Evolutionary conservation across 768 basidiomycete species (phyloP).

Genomic region (Phanerodontia chrysosporium): DNA sequence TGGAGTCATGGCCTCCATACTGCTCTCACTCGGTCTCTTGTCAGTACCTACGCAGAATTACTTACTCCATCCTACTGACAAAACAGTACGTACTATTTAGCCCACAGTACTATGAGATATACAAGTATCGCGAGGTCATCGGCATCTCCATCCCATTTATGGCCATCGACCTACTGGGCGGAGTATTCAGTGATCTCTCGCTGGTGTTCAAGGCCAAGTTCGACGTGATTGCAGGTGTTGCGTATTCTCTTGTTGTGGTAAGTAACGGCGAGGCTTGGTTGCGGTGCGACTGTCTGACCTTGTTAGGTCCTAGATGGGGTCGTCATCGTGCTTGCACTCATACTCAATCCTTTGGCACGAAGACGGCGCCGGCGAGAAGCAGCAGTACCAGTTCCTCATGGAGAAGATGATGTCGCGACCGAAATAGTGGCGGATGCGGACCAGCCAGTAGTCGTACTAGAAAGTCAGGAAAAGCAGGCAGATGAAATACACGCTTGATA

Average conservation of each 20-base stretch:
- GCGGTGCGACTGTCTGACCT: neutral
- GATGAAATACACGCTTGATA: too few species aligned
- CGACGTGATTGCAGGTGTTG: slow-evolving; percentile 57
- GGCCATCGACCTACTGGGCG: slow-evolving; percentile 63
- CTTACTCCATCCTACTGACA: neutral
- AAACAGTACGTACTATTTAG: slow-evolving; percentile 16
- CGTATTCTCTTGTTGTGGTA: slow-evolving; percentile 59
- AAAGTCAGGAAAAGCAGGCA: too few species aligned
- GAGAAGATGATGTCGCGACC: neutral
- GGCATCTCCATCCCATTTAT: slow-evolving; percentile 74
- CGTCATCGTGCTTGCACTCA: slow-evolving; percentile 55
- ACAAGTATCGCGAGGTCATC: slow-evolving; percentile 52
- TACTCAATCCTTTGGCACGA: slow-evolving; percentile 59
- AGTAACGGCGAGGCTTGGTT: neutral
- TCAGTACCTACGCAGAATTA: slow-evolving; percentile 18
- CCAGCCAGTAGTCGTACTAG: neutral
- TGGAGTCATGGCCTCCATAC: slow-evolving; percentile 55
- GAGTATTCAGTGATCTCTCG: slow-evolving; percentile 64
- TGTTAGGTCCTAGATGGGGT: slow-evolving; percentile 55
- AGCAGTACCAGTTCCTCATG: neutral
- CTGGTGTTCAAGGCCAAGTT: slow-evolving; percentile 62
- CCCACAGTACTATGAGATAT: slow-evolving; percentile 78
- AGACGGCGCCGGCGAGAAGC: slow-evolving; percentile 25
- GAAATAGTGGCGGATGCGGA: neutral
- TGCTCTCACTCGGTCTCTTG: slow-evolving; percentile 50